These are phyloP conservation scores for Penicillium sp. DNA, from an alignment of 2,329 filamentous ascomycete species.

Conservation along the genomic window DNA sequence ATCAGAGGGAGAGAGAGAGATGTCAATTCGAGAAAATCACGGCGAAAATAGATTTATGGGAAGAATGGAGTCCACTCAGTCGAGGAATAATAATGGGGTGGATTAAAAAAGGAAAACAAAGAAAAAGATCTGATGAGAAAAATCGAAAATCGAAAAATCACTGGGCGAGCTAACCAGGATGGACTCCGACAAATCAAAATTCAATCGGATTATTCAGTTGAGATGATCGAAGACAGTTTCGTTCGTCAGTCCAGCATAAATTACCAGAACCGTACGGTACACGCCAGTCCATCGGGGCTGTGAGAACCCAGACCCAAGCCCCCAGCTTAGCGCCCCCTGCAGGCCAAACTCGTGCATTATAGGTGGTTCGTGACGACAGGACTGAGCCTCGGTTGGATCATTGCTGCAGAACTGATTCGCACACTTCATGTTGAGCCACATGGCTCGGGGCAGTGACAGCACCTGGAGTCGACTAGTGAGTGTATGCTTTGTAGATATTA, in stretches of 20 bases:
- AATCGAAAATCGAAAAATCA: background rate
- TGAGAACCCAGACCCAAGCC: conserved; percentile 14
- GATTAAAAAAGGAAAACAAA: background rate
- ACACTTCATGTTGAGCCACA: too few species aligned
- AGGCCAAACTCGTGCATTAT: background rate
- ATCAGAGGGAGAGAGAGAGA: background rate
- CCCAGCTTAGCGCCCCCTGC: conserved; percentile 12
- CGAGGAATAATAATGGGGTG: background rate
- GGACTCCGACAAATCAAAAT: background rate
- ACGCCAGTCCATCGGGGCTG: conserved; percentile 13
- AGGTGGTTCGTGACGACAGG: background rate
- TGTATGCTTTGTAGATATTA: background rate
- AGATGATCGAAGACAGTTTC: background rate
- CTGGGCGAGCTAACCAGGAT: background rate
- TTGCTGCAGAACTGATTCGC: background rate
- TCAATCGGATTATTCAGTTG: background rate
- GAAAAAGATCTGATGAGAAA: background rate
- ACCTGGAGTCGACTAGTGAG: background rate
- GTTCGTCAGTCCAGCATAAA: background rate
- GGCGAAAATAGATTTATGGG: conserved; percentile 7
- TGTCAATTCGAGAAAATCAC: conserved; percentile 10
- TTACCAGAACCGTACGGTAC: conserved; percentile 2
- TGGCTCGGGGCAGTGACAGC: background rate
- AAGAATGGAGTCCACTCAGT: background rate
- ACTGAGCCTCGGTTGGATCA: background rate